A percentile compares a stretch with the other conserved stretches of the same genome.
Evolutionary conservation across 2,329 filamentous ascomycete species (phyloP).

Genomic region (Paradendryphiella salina): DNA sequence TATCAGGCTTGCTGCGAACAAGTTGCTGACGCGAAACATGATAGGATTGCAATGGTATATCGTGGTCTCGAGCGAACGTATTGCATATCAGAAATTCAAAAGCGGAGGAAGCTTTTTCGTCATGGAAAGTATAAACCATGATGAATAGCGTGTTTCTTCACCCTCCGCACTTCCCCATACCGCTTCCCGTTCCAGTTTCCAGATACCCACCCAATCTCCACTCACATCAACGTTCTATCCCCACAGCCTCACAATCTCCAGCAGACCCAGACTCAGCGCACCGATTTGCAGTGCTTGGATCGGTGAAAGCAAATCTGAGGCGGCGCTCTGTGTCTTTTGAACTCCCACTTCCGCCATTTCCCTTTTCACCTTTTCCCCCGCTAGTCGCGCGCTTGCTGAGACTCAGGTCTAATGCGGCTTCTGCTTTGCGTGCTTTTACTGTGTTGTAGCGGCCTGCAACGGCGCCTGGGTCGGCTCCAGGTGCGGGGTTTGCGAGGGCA

Average conservation of each 20-base stretch:
- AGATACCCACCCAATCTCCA: background rate
- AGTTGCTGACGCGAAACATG: too few relatives aligned
- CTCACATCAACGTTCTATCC: slow-evolving; percentile 5
- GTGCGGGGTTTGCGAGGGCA: slow-evolving; percentile 35
- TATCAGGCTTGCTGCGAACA: too few relatives aligned
- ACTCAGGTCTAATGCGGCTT: slow-evolving; percentile 13
- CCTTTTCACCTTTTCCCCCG: slow-evolving; percentile 18
- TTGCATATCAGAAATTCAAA: too few relatives aligned
- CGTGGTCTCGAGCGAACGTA: too few relatives aligned
- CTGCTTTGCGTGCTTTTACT: slow-evolving; percentile 16
- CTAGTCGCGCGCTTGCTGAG: slow-evolving; percentile 25
- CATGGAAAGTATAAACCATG: too few relatives aligned
- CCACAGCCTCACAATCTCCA: slow-evolving; percentile 31
- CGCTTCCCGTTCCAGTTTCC: too few relatives aligned
- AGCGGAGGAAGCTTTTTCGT: too few relatives aligned
- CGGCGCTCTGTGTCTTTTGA: slow-evolving; percentile 21
- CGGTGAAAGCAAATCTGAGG: slow-evolving; percentile 22
- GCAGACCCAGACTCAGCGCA: slow-evolving; percentile 33
- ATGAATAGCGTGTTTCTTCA: too few relatives aligned
- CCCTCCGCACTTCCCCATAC: background rate
- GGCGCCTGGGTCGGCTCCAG: slow-evolving; percentile 16
- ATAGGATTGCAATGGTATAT: too few relatives aligned
- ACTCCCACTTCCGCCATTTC: slow-evolving; percentile 1
- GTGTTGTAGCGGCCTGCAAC: slow-evolving; percentile 13
- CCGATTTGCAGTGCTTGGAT: slow-evolving; percentile 31